Evolutionary conservation across 2,329 filamentous ascomycete species (phyloP), one percentile per base, ranked within the genome.

Genomic region (Xylariaceae sp.): DNA sequence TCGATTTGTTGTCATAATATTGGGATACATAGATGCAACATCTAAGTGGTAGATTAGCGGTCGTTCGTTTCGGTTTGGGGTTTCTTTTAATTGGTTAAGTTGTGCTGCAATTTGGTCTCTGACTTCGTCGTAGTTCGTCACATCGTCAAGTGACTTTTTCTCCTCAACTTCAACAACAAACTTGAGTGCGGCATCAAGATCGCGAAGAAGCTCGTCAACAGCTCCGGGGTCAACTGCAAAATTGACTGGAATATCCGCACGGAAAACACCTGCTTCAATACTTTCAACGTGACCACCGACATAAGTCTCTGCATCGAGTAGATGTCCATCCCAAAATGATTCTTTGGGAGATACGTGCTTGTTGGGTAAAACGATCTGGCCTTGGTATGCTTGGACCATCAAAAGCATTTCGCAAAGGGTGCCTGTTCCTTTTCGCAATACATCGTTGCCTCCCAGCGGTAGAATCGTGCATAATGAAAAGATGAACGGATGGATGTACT

Each of bases 401-500:
- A 99, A 81, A 70, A 99, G 77, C 94, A 99, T 99, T 75, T 99
- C 94, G 72, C 94, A 99, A n/a, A 99, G 82, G 0, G 94, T 99
- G 72, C 94, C 94, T 0, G 94, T 99, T 70, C 94, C 94, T 72
- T 99, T 99, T 62, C 94, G 85, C 64, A 97, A 73, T 1, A 92
- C 91, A 68, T 97, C 94, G 67, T 99, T 93, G 27, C 92, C 91
- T 37, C 91, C 91, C 1, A 99, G 81, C 0, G 94, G 94, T 70
- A 99, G 80, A 75, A 99, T 97, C 1, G 92, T 99, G 74, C 94
- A 99, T 0, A 99, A 79, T 1, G 95, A 97, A 80, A 99, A 99
- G 71, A 99, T 94, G 77, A 99, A 99, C 3, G 94, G 94, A 71
- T 99, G 94, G n/a, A 99, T 91, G 72, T 99, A 99, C 87, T 99